Conservation (phyloP, 805 yeast species). For the Kodamaea kaohsiungensis region DNA sequence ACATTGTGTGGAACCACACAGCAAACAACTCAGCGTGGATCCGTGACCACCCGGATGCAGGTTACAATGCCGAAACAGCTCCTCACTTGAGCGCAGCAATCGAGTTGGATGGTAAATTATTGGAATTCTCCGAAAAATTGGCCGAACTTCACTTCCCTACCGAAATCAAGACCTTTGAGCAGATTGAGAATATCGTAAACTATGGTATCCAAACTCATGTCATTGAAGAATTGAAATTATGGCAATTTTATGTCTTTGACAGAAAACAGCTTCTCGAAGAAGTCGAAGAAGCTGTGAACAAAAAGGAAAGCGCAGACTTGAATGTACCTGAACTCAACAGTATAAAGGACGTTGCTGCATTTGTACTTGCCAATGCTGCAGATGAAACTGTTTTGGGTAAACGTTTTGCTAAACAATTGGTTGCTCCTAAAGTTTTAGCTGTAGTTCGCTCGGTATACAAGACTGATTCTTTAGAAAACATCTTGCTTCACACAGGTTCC, state of each 20-base stretch:
- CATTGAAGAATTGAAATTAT: conserved; percentile 62
- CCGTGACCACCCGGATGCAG: conserved; percentile 82
- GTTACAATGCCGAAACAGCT: conserved; percentile 82
- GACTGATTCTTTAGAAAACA: conserved; percentile 18
- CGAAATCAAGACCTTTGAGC: conserved; percentile 48
- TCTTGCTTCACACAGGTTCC: conserved; percentile 41
- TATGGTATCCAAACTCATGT: conserved; percentile 68
- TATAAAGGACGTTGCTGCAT: conserved; percentile 3
- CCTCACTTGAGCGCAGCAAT: conserved; percentile 87
- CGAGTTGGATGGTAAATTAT: conserved; percentile 71
- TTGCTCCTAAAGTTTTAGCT: conserved; percentile 51
- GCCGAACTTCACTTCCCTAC: conserved; percentile 62
- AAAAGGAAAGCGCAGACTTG: not conserved
- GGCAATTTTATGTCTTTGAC: conserved; percentile 87
- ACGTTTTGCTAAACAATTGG: conserved; percentile 57
- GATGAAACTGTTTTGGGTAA: conserved; percentile 46
- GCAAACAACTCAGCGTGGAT: conserved; percentile 91
- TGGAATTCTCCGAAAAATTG: conserved; percentile 64
- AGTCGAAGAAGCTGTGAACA: conserved; percentile 31
- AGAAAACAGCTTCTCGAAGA: conserved; percentile 42
- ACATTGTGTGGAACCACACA: conserved; percentile 92
- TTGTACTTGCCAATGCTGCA: conserved; percentile 13
- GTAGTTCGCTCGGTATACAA: conserved; percentile 40
- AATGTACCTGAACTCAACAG: not conserved
- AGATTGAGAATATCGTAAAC: conserved; percentile 61